Evolutionary conservation across 1,284 basidiomycete species (phyloP), one percentile per base, ranked within the genome.

Genomic region (Ustilago bromivora): DNA sequence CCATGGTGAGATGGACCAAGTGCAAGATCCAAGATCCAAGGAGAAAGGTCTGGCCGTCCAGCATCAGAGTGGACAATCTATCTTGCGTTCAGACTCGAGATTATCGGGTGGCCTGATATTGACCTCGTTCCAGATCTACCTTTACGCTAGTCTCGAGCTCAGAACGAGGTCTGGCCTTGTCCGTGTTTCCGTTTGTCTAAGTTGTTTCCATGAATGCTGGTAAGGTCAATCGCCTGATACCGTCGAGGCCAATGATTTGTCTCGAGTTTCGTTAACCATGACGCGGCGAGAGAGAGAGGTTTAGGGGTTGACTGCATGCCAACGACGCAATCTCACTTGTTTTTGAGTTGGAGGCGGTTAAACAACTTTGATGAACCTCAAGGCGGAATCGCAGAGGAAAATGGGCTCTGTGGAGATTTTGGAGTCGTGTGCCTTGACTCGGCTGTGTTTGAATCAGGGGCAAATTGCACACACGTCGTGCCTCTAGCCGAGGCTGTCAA

Each of bases 231-330:
- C 17, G 6, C 5, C 40, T 19, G 46, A 49, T 28, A 49, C 23
- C 23, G 46, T 49, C 46, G 46, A 49, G 23, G 46, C 23, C 46
- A 15, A 15, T 17, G 8, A 17, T 7, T 51, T 51, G 13, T 7
- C n/a, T 23, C 5, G 46, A 51, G 28, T 46, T n/a, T 13, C 36
- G 28, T n/a, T 23, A 5, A 19, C 6, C 17, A 53, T 46, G 56
- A 52, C 32, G 47, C 46, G 15, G 54, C 17, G 32, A 23, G 13
- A 36, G 23, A 28, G 35, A 51, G 19, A 13, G 32, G 43, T 28
- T 66, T 49, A 66, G 64, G 64, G 64, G 64, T 40, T 36, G 4
- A 47, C 36, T 64, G 62, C 55, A 64, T 64, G 49, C 46, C 31
- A 47, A 57, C 46, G 28, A 62, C 54, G 61, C 47, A 57, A 57